Conservation (phyloP, 768 basidiomycete species). For the Trametes meyenii region DNA sequence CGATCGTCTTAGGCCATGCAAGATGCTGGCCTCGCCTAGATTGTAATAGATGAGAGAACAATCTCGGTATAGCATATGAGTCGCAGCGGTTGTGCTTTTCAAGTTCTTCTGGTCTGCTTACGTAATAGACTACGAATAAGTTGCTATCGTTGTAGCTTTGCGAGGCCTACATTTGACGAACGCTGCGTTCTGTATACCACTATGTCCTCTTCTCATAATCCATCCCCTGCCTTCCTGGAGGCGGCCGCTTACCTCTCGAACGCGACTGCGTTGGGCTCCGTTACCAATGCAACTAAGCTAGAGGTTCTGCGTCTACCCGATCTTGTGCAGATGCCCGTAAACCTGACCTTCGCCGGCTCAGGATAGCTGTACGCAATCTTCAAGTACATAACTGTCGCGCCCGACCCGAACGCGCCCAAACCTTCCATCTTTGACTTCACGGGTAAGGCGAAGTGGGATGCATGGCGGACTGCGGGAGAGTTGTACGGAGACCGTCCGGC, state of each 20-base stretch:
- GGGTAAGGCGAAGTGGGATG: conserved; percentile 87
- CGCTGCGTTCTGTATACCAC: conserved; percentile 22
- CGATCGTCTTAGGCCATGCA: conserved; percentile 65
- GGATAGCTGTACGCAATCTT: conserved; percentile 81
- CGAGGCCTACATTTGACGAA: conserved; percentile 1
- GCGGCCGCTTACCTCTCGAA: conserved; percentile 69
- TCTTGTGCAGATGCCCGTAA: conserved; percentile 20
- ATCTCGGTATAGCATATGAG: conserved; percentile 1
- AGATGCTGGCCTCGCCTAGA: conserved; percentile 69
- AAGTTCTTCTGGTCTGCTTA: conserved; percentile 31
- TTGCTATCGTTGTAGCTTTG: conserved; percentile 23
- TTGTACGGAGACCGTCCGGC: conserved; percentile 44
- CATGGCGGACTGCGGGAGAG: conserved; percentile 62
- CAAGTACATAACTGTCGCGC: conserved; percentile 70
- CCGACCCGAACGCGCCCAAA: conserved; percentile 54
- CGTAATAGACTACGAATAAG: conserved; percentile 38
- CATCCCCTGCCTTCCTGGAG: conserved; percentile 50
- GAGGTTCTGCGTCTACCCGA: conserved; percentile 55
- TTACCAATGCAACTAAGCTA: conserved; percentile 67
- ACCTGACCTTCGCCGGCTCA: conserved; percentile 12
- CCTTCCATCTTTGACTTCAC: conserved; percentile 81
- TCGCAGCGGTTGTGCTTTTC: not conserved
- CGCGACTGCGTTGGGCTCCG: conserved; percentile 52
- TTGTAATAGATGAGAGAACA: conserved; percentile 17
- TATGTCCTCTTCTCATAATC: conserved; percentile 31